phyloP scores from a whole-genome alignment of 116 monocot species.

The Dioscorea cayenensis region DNA sequence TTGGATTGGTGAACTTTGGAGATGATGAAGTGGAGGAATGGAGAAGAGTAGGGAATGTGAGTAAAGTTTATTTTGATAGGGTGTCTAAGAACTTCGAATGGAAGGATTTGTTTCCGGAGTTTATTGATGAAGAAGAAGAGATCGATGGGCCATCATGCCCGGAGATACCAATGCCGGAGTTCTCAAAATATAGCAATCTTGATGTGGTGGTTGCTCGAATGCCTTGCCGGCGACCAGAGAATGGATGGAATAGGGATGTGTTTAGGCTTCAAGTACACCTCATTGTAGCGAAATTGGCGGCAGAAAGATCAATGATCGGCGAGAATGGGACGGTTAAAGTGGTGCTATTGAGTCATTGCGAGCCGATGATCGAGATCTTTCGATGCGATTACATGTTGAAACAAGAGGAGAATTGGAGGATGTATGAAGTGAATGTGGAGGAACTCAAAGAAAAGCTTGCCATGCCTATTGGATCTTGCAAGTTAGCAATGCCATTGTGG shows the following conservation, averaged over 20 bases:
- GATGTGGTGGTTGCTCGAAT: slow-evolving; percentile 46
- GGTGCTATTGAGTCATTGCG: slow-evolving; percentile 35
- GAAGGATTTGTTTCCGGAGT: slow-evolving; percentile 46
- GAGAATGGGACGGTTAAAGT: slow-evolving; percentile 25
- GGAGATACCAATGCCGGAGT: slow-evolving; percentile 54
- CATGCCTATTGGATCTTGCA: slow-evolving; percentile 50
- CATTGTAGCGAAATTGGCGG: slow-evolving; percentile 32
- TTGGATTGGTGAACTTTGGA: slow-evolving; percentile 50
- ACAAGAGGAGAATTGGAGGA: slow-evolving; percentile 50
- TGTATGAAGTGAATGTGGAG: slow-evolving; percentile 39
- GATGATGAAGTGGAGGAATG: slow-evolving; percentile 18
- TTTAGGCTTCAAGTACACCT: slow-evolving; percentile 48
- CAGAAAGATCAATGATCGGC: slow-evolving; percentile 23
- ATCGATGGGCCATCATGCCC: slow-evolving; percentile 37
- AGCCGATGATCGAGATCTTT: slow-evolving; percentile 62
- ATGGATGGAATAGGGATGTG: slow-evolving; percentile 39
- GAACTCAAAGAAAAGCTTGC: slow-evolving; percentile 54
- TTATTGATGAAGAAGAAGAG: slow-evolving; percentile 61
- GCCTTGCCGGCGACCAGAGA: slow-evolving; percentile 29
- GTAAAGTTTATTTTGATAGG: slow-evolving; percentile 32
- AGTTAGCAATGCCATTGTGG: slow-evolving; percentile 47
- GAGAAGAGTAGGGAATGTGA: slow-evolving; percentile 12
- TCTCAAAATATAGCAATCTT: slow-evolving; percentile 24
- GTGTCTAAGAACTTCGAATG: slow-evolving; percentile 41
- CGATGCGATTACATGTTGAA: slow-evolving; percentile 49